phyloP scores from a whole-genome alignment of 1,284 basidiomycete genomes.

The Abortiporus biennis region DNA sequence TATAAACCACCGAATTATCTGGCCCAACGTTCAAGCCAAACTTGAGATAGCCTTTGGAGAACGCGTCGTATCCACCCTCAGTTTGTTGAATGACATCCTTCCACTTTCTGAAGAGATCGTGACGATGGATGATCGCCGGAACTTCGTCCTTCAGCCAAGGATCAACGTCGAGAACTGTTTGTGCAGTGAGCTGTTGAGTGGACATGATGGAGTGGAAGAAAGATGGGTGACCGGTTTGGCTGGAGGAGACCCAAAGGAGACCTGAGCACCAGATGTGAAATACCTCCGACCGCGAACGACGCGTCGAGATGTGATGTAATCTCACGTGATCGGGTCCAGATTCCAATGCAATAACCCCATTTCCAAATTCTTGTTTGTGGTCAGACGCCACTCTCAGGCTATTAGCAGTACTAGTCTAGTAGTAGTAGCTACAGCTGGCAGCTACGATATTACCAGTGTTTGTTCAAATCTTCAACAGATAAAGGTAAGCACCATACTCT shows the following conservation, averaged over 20 bases:
- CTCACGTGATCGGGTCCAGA: no score
- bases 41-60: slow-evolving; percentile 82
- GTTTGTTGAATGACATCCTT: slow-evolving; percentile 65
- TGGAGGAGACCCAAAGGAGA: neutral
- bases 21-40: slow-evolving; percentile 78
- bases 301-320: no score
- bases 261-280: neutral
- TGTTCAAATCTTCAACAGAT: no score
- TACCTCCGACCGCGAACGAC: neutral
- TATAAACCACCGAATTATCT: slow-evolving; percentile 74
- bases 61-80: slow-evolving; percentile 88
- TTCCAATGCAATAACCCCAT: no score
- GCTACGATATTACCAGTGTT: no score
- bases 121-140: slow-evolving; percentile 65
- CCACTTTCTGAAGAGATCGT: slow-evolving; percentile 70
- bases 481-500: no score
- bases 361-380: no score
- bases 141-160: slow-evolving; percentile 75
- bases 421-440: no score
- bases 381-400: no score
- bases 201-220: slow-evolving; percentile 15
- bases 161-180: slow-evolving; percentile 57
- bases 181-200: slow-evolving; percentile 35
- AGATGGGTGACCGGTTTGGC: neutral
- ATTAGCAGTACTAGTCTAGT: no score